Evolutionary conservation across 1,284 basidiomycete genomes (phyloP).

Genomic region (Apiotrichum akiyoshidainum): DNA sequence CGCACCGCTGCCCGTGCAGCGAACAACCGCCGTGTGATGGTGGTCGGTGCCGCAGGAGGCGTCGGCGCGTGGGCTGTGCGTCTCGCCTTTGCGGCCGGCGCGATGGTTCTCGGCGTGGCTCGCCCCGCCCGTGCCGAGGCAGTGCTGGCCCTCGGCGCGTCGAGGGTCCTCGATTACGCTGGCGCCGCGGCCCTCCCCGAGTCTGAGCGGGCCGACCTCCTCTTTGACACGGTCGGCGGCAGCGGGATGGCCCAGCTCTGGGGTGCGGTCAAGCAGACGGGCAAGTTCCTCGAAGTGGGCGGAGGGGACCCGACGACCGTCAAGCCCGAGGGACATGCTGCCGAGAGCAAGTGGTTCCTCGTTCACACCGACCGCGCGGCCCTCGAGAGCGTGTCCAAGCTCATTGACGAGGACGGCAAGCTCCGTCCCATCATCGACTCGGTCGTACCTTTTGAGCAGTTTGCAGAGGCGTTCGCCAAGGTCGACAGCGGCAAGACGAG

Average conservation of each 20-base stretch:
- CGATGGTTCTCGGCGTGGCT: conserved; percentile 2
- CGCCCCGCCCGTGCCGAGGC: neutral
- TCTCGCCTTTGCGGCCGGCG: conserved; percentile 9
- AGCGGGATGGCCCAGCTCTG: conserved; percentile 2
- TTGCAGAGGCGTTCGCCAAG: conserved; percentile 8
- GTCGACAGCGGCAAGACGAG: conserved; percentile 7
- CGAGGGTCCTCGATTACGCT: conserved; percentile 11
- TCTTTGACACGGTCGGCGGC: conserved; percentile 12
- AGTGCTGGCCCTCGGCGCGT: conserved; percentile 5
- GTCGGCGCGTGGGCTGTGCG: conserved; percentile 15
- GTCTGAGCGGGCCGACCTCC: conserved; percentile 4
- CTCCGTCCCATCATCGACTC: conserved; percentile 13
- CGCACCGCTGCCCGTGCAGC: neutral
- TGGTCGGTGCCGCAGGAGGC: conserved; percentile 10
- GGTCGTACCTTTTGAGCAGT: conserved; percentile 8
- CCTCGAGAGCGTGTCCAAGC: conserved; percentile 3
- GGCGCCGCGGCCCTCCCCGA: neutral
- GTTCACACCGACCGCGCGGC: conserved; percentile 7
- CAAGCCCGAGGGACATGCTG: neutral
- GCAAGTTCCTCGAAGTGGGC: conserved; percentile 3
- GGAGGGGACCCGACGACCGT: neutral
- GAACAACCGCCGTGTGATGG: conserved; percentile 4
- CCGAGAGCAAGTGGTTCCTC: conserved; percentile 16
- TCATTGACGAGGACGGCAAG: conserved; percentile 2
- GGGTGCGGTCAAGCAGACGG: conserved; percentile 11